Evolutionary conservation across 2,329 filamentous ascomycete genomes (phyloP), one percentile per base, ranked within the genome.

Genomic region (Verticillium zaregamsianum): DNA sequence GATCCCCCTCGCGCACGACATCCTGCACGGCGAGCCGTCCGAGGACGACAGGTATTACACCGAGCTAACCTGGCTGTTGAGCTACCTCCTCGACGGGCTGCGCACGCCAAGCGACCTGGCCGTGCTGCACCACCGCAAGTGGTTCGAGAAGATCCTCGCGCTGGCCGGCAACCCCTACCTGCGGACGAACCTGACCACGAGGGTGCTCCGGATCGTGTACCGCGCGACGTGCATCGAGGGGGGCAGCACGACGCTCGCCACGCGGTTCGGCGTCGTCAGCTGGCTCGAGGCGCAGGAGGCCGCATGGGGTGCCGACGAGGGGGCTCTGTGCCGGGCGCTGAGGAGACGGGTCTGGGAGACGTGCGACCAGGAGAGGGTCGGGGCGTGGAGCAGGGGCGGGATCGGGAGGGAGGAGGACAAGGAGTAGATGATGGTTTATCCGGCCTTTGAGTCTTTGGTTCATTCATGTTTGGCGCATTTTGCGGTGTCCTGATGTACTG

Each of bases 191-290:
- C 77, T 89, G 17, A 86, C 86, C 62, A 86, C 84, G 59, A 86
- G 88, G 66, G 75, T 86, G 15, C 70, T 86, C 32, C 75, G 77
- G 70, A 82, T 95, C 25, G 67, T 96, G 17, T 89, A 88, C 68
- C 83, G 89, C 49, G 87, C 88, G 3, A 87, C 86, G 0, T 82
- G 82, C 55, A 84, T 93, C 35, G 83, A 87, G 33, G 87, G 85
- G 1, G 92, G 91, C 1, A 92, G 90, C 73, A 91, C 88, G 5
- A 94, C 90, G n/a, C 79, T 96, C 55, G 82, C 92, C 40, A 96
- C 92, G 1, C 81, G 93, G 61, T 88, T 89, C 54, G 91, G 90
- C 17, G 78, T 90, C 23, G 73, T 94, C 59, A 88, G 84, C 66
- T 96, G 92, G 93, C 79, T 94, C 9, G 82, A 89, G 62, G 83